Base-by-base conservation (phyloP, 2,329 filamentous ascomycete genomes). In the Xylaria arbuscula region DNA sequence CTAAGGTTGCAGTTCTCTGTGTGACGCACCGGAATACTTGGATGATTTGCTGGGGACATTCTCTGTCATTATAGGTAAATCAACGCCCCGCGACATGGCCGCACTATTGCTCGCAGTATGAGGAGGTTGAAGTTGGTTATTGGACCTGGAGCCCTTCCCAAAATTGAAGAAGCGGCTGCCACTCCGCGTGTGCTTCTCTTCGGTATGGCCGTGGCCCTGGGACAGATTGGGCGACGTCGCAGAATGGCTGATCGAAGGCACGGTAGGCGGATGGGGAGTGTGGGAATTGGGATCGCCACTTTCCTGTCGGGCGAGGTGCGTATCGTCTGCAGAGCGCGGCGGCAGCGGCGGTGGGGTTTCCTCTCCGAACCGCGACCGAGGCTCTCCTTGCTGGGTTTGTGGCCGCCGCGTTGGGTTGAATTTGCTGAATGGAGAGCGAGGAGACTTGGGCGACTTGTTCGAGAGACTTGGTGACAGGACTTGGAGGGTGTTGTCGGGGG, bases 111-210 rank as follows among this genome's bases (percentile, higher is more conserved):
- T 73, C 22, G 74, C 70, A 10, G 70, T 68, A 42, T 77, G 72
- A 51, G 45, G 70, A 22, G 73, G 73, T 17, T 76, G 64, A 47
- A 74, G 70, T 58, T 78, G 74, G 51, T 74, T 72, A 32, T 66
- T 67, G 13, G 76, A 71, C 60, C 63, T 75, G 15, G 72, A 73
- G 40, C 69, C 60, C 62, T 77, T 78, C 15, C 75, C 74, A 61
- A 79, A 79, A 61, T 74, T 75, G 69, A 78, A 78, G 57, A 79
- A 79, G 58, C 77, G 77, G 47, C 77, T 79, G 36, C 70, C 73
- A 66, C 72, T 78, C 64, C 76, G 74, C 51, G 76, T 66, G 64
- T 78, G 77, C 57, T 77, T 79, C 69, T 79, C 77, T 40, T 71
- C 75, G 32, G 66, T 65, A 34, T 55, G 70, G 22, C 59, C 57